These are phyloP conservation scores for Collybia mongolica DNA, from an alignment of 768 basidiomycete genomes.

Conservation along the genomic window DNA sequence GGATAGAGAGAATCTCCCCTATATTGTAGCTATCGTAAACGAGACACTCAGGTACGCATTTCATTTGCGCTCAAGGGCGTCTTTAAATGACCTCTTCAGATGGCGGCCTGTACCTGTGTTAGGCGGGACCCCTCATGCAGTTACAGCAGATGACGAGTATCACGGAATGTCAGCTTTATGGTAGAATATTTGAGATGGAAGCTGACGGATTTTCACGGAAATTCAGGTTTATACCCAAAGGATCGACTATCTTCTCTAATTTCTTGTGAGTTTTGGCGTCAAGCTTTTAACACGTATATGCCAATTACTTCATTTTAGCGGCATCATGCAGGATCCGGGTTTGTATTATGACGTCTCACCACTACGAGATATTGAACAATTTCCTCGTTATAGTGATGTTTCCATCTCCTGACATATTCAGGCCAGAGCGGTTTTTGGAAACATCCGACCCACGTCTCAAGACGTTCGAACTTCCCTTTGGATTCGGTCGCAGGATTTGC, in stretches of 20 bases:
- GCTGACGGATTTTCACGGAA: neutral
- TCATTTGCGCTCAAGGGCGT: neutral
- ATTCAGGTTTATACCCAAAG: constrained; percentile 31
- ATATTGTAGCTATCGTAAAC: constrained; percentile 34
- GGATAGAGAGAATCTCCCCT: constrained; percentile 34
- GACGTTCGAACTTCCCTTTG: constrained; percentile 34
- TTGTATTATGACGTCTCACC: neutral
- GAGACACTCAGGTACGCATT: constrained; percentile 30
- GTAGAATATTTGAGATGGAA: neutral
- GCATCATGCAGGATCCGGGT: constrained; percentile 32
- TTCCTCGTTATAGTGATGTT: constrained; percentile 21
- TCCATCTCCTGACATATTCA: constrained; percentile 31
- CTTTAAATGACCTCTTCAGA: neutral
- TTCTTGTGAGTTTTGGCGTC: constrained; percentile 20
- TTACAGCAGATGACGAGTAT: constrained; percentile 35
- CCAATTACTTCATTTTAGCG: constrained; percentile 14
- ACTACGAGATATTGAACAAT: too few relatives aligned
- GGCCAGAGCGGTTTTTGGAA: constrained; percentile 39
- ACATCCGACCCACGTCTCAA: constrained; percentile 25
- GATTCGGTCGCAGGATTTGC: constrained; percentile 40
- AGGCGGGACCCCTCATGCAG: constrained; percentile 33
- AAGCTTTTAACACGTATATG: neutral
- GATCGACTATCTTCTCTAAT: constrained; percentile 37
- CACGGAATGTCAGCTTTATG: constrained; percentile 26
- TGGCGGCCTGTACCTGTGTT: constrained; percentile 13